These are phyloP conservation scores for Daldinia sp. DNA, from an alignment of 2,329 filamentous ascomycete species.

Conservation along the genomic window DNA sequence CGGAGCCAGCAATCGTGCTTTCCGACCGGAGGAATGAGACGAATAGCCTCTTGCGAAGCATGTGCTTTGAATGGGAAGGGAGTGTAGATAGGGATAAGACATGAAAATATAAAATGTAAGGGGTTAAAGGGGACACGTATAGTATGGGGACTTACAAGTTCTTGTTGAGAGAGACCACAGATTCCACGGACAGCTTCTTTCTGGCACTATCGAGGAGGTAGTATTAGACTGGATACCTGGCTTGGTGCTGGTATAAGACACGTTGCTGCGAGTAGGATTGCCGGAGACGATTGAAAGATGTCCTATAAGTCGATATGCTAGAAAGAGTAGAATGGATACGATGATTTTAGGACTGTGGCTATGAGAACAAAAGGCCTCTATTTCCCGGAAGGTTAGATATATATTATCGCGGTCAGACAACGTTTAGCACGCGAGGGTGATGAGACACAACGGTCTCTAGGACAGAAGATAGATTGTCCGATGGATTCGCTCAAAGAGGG, in stretches of 20 bases:
- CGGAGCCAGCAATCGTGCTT: too few species aligned
- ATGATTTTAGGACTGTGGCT: background rate
- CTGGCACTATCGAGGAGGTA: background rate
- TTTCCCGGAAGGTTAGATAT: background rate
- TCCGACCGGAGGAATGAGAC: too few species aligned
- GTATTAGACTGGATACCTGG: background rate
- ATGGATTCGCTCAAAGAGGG: background rate
- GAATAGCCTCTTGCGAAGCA: too few species aligned
- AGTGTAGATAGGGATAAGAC: background rate
- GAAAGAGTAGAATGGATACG: background rate
- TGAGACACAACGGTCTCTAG: background rate
- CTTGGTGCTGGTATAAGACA: background rate
- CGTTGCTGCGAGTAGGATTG: background rate
- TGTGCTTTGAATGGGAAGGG: background rate
- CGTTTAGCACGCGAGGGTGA: background rate
- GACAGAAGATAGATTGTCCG: background rate
- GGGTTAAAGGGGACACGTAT: background rate
- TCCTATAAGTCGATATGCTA: background rate
- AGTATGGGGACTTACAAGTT: background rate
- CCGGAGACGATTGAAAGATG: background rate
- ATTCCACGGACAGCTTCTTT: background rate
- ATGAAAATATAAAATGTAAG: background rate
- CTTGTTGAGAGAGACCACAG: background rate
- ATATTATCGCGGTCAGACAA: background rate
- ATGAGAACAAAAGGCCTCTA: background rate